Evolutionary conservation across 2,329 filamentous ascomycete genomes (phyloP).

Genomic region (Chalara sp.): DNA sequence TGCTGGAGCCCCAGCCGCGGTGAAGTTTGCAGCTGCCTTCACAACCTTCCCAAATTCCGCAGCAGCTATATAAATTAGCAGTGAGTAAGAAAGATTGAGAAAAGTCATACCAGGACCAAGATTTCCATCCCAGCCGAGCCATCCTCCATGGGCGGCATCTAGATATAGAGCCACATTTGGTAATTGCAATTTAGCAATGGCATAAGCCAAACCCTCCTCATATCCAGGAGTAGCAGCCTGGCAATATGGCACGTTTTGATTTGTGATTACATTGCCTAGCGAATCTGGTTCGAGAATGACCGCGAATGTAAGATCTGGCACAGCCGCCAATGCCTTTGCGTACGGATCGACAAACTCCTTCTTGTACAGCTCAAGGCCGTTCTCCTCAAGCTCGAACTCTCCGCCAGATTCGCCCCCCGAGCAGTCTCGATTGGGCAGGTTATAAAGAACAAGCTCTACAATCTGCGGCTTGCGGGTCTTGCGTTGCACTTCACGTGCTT

Average conservation of each 20-base stretch:
- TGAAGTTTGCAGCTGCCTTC: conserved; percentile 35
- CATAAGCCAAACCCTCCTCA: conserved; percentile 48
- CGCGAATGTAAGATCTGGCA: conserved; percentile 34
- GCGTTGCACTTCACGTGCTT: conserved; percentile 31
- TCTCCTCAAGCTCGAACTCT: conserved; percentile 48
- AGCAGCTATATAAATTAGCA: conserved; percentile 26
- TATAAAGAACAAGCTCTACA: conserved; percentile 52
- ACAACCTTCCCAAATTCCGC: conserved; percentile 34
- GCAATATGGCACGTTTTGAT: conserved; percentile 47
- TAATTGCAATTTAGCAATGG: conserved; percentile 48
- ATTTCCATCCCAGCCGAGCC: conserved; percentile 58
- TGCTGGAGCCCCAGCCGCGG: conserved; percentile 36
- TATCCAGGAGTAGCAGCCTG: conserved; percentile 46
- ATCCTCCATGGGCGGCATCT: conserved; percentile 57
- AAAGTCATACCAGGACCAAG: conserved; percentile 42
- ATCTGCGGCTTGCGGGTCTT: conserved; percentile 26
- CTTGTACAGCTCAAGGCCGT: conserved; percentile 41
- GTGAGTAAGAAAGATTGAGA: conserved; percentile 20
- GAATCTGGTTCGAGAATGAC: conserved; percentile 50
- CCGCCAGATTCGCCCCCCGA: conserved; percentile 57
- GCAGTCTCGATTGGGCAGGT: conserved; percentile 58
- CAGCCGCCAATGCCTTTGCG: conserved; percentile 30
- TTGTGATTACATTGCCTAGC: conserved; percentile 56
- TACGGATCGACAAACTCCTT: conserved; percentile 34
- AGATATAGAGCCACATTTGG: conserved; percentile 58